These are phyloP conservation scores for Quercus agrifolia DNA, from an alignment of 306 rosid genomes.

Conservation along the genomic window DNA sequence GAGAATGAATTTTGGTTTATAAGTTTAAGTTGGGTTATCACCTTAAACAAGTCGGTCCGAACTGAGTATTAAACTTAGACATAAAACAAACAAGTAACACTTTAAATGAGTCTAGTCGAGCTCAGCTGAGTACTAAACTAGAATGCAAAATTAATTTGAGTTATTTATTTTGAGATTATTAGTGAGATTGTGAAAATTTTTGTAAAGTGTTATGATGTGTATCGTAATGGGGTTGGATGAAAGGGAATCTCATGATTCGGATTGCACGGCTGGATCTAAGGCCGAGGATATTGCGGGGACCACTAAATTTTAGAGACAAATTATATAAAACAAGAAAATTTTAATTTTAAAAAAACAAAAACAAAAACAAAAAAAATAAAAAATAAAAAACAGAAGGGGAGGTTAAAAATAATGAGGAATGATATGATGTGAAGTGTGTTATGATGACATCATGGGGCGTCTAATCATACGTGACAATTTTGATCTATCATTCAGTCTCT, in stretches of 20 bases:
- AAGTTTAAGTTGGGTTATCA: too few relatives aligned
- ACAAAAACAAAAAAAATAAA: not conserved
- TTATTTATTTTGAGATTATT: not conserved
- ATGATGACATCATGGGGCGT: constrained; percentile 77
- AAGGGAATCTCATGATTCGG: constrained; percentile 68
- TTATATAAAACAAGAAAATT: too few relatives aligned
- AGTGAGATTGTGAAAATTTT: not conserved
- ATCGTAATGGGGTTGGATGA: constrained; percentile 34
- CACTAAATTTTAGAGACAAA: constrained; percentile 18
- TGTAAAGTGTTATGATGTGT: constrained; percentile 44
- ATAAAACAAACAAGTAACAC: too few relatives aligned
- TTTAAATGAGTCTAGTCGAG: too few relatives aligned
- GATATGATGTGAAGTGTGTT: constrained; percentile 42
- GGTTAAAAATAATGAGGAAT: constrained; percentile 27
- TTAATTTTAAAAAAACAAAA: too few relatives aligned
- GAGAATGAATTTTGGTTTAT: too few relatives aligned
- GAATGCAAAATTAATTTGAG: too few relatives aligned
- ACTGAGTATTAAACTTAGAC: too few relatives aligned
- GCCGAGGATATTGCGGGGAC: constrained; percentile 43
- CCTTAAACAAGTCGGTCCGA: too few relatives aligned
- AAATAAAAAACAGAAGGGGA: not conserved
- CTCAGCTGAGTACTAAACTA: too few relatives aligned
- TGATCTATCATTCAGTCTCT: constrained; percentile 20
- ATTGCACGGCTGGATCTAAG: constrained; percentile 68
- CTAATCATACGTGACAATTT: constrained; percentile 65